A percentile compares a stretch with the other conserved stretches of the same genome.
phyloP scores from a whole-genome alignment of 257 asterid genomes.

The Ilex asprella region DNA sequence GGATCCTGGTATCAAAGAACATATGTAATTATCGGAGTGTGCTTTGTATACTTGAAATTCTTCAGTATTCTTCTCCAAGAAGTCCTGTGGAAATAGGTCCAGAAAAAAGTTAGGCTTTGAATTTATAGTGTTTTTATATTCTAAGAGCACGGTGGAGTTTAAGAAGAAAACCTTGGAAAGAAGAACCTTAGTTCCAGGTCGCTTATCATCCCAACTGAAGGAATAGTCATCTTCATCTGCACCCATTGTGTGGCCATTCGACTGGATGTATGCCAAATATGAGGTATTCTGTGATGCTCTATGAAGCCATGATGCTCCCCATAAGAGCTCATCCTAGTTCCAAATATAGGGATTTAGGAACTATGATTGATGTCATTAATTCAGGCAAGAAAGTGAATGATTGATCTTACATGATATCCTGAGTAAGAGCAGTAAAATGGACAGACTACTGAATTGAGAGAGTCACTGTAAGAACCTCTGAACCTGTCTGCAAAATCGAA shows the following conservation, averaged over 20 bases:
- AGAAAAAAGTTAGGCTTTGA: background rate
- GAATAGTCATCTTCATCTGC: conserved; percentile 66
- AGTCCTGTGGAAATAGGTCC: conserved; percentile 33
- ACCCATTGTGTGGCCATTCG: conserved; percentile 67
- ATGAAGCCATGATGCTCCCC: conserved; percentile 96
- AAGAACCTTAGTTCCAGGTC: conserved; percentile 73
- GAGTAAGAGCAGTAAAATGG: conserved; percentile 86
- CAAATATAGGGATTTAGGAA: background rate
- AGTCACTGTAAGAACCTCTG: conserved; percentile 78
- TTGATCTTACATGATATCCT: conserved; percentile 61
- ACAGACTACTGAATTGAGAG: conserved; percentile 65
- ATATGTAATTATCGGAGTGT: conserved; percentile 80
- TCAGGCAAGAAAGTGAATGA: background rate
- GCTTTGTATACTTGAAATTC: conserved; percentile 60
- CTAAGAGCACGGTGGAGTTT: background rate
- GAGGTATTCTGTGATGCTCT: conserved; percentile 49
- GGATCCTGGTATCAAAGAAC: conserved; percentile 75
- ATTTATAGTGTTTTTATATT: background rate
- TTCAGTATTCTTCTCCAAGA: conserved; percentile 46
- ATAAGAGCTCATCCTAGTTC: conserved; percentile 70
- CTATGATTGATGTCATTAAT: background rate
- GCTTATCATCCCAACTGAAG: conserved; percentile 88
- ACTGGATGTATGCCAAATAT: conserved; percentile 54
- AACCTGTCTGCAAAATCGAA: conserved; percentile 69
- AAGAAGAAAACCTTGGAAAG: conserved; percentile 49